Conservation (phyloP, 2,329 filamentous ascomycete species). For the Emmonsiellopsis sp. region DNA sequence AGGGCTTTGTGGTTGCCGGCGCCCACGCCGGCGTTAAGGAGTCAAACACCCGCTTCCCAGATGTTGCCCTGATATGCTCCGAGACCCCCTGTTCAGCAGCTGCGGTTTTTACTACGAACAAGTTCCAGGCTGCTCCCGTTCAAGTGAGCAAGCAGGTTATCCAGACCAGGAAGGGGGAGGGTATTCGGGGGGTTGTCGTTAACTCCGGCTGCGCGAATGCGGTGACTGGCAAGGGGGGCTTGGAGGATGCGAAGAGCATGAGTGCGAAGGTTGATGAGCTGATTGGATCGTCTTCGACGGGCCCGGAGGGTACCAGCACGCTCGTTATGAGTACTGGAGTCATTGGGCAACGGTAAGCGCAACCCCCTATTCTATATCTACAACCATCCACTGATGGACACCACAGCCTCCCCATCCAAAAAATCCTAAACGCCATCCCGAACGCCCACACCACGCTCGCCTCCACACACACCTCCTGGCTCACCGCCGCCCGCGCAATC, state of each 20-base stretch:
- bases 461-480: slow-evolving; percentile 73
- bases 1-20: slow-evolving; percentile 78
- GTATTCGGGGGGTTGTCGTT: slow-evolving; percentile 72
- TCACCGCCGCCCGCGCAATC: slow-evolving; percentile 77
- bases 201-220: slow-evolving; percentile 97
- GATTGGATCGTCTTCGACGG: slow-evolving; percentile 33
- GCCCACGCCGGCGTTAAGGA: slow-evolving; percentile 91
- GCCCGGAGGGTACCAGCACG: slow-evolving; percentile 47
- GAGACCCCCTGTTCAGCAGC: slow-evolving; percentile 77
- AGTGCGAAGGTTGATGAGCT: slow-evolving; percentile 63
- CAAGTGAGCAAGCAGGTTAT: slow-evolving; percentile 70
- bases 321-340: slow-evolving; percentile 98
- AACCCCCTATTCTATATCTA: slow-evolving; percentile 2
- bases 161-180: slow-evolving; percentile 54
- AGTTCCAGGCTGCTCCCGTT: slow-evolving; percentile 93
- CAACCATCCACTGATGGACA: slow-evolving; percentile 2
- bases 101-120: slow-evolving; percentile 95
- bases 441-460: slow-evolving; percentile 63
- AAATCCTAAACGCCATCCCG: slow-evolving; percentile 77
- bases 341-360: slow-evolving; percentile 71
- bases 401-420: slow-evolving; percentile 70
- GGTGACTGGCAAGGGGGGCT: slow-evolving; percentile 80
- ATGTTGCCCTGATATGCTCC: slow-evolving; percentile 80
- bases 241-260: slow-evolving; percentile 84
- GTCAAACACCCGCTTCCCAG: slow-evolving; percentile 81